Percentiles rank a stretch among this genome's conserved stretches.
phyloP scores from a whole-genome alignment of 2,329 filamentous ascomycete species.

The Aspergillus udagawae region DNA sequence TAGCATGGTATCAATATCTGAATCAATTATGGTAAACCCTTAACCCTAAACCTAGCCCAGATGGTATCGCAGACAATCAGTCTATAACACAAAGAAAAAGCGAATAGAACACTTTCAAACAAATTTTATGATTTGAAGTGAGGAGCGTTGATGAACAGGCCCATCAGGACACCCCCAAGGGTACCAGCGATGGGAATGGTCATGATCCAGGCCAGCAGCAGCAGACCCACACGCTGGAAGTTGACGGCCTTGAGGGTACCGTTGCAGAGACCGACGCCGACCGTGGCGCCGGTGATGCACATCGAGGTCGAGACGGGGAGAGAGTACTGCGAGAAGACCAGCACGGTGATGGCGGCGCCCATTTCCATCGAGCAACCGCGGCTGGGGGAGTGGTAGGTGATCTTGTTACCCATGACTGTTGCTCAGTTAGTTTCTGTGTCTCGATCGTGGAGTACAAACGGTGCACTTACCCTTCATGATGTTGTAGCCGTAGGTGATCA shows the following conservation, averaged over 20 bases:
- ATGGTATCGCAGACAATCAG: neutral
- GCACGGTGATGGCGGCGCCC: constrained; percentile 71
- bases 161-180: constrained; percentile 52
- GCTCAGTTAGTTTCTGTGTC: constrained; percentile 16
- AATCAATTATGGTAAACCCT: neutral
- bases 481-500: constrained; percentile 75
- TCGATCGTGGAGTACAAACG: neutral
- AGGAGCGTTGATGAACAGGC: constrained; percentile 55
- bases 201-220: constrained; percentile 64
- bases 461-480: constrained; percentile 67
- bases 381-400: constrained; percentile 64
- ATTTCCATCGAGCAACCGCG: constrained; percentile 70
- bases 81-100: neutral
- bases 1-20: neutral
- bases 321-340: constrained; percentile 70
- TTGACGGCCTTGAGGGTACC: constrained; percentile 69
- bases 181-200: constrained; percentile 62
- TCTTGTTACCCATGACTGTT: constrained; percentile 74
- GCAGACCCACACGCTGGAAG: constrained; percentile 66
- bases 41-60: neutral
- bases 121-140: constrained; percentile 41
- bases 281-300: constrained; percentile 77
- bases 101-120: neutral
- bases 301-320: constrained; percentile 73
- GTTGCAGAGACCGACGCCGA: constrained; percentile 75